Evolutionary conservation across 2,329 filamentous ascomycete species (phyloP), one percentile per base, ranked within the genome.

Genomic region (Aspergillus fijiensis): DNA sequence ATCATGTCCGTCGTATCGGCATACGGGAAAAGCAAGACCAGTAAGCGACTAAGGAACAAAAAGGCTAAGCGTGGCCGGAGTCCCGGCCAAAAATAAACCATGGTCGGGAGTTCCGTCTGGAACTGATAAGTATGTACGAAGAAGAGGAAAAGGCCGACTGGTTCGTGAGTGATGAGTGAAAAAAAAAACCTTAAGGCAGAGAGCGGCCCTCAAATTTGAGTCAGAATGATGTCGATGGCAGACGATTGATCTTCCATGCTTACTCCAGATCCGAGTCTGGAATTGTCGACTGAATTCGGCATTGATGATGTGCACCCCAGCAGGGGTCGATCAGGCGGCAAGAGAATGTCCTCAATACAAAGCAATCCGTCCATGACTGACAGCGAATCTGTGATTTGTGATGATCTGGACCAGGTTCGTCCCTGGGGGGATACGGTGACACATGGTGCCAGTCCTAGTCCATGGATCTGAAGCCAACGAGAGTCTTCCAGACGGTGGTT

Each of bases 401-500:
- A 45, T 45, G 39, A 45, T n/a, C 39, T 45, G 16, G 39, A 45
- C 39, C 11, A 27, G 42, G 14, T 33, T 55, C 39, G 53, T 48
- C 33, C 56, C 56, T 48, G 56, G 45, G 56, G 39, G 33, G 33
- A n/a, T 45, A 55, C 53, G 53, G 42, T 33, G 42, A 55, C 53
- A 33, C 25, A 48, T 33, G 53, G 53, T 45, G 39, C 39, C 39
- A 45, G 39, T 45, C 14, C 39, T 16, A 45, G 14, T 55, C 39
- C 59, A 57, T 60, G 59, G 55, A 50, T 48, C 33, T 23, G 29
- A 35, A 27, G 47, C 47, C 49, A 55, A 60, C 57, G 47, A 45
- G 49, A 45, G 21, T 35, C 31, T 31, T 55, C 55, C 50, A 52
- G 29, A 53, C 49, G 51, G 61, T 60, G 62, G 59, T 57, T 63